These are phyloP conservation scores for Zostera marina DNA, from an alignment of 116 monocot species.

Conservation along the genomic window DNA sequence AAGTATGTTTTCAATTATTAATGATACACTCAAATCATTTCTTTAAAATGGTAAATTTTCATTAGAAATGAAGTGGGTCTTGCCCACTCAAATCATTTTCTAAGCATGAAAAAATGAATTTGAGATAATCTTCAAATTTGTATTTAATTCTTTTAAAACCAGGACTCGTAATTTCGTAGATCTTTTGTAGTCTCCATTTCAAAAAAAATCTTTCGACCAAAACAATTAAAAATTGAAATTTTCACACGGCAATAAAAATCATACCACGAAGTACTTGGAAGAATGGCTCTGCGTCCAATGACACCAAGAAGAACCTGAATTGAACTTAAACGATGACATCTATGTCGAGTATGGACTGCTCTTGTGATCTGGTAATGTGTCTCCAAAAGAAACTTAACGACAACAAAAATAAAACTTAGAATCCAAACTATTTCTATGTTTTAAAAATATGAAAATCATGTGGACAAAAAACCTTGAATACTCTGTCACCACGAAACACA, in stretches of 20 bases:
- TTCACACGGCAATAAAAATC: background rate
- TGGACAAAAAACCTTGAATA: slow-evolving; percentile 58
- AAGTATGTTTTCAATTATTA: too few relatives aligned
- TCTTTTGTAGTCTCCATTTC: too few relatives aligned
- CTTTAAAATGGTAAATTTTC: too few relatives aligned
- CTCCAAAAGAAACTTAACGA: slow-evolving; percentile 61
- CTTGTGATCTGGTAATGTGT: slow-evolving; percentile 58
- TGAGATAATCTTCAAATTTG: too few relatives aligned
- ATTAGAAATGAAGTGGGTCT: too few relatives aligned
- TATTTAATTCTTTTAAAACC: too few relatives aligned
- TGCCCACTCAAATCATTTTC: too few relatives aligned
- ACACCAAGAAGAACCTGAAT: slow-evolving; percentile 54
- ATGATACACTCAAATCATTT: too few relatives aligned
- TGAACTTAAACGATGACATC: slow-evolving; percentile 34
- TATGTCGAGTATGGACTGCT: slow-evolving; percentile 62
- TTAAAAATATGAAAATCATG: background rate
- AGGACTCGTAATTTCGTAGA: too few relatives aligned
- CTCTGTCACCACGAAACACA: slow-evolving; percentile 77
- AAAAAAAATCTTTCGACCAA: too few relatives aligned
- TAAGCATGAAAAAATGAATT: too few relatives aligned
- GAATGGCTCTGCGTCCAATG: slow-evolving; percentile 46
- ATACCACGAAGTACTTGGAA: slow-evolving; percentile 72
- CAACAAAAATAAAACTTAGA: background rate
- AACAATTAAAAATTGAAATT: too few relatives aligned
- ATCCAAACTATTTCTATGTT: background rate